phyloP scores from a whole-genome alignment of 176 grass and related monocot genomes.

The Musa troglodytarum region DNA sequence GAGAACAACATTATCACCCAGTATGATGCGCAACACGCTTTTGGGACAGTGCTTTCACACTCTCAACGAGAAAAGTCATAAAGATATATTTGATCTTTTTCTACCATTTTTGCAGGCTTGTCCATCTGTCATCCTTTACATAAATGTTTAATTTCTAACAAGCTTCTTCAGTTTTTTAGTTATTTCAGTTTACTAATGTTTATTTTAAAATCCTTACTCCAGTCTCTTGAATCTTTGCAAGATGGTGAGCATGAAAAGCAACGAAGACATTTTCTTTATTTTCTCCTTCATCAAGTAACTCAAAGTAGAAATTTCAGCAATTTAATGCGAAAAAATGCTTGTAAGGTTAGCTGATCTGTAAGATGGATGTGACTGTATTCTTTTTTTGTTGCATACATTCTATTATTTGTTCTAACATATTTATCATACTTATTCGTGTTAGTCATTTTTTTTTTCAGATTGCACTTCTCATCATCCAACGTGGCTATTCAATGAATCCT shows the following conservation, averaged over 20 bases:
- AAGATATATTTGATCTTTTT: slow-evolving; percentile 98
- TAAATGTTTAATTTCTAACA: not conserved
- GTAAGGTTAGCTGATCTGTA: slow-evolving; percentile 44
- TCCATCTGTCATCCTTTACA: slow-evolving; percentile 18
- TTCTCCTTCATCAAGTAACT: slow-evolving; percentile 96
- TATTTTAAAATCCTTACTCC: slow-evolving; percentile 24
- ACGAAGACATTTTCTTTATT: slow-evolving; percentile 94
- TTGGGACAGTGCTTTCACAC: slow-evolving; percentile 97
- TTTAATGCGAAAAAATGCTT: slow-evolving; percentile 76
- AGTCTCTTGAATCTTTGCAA: slow-evolving; percentile 95
- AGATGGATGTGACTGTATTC: not conserved
- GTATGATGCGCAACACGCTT: slow-evolving; percentile 91
- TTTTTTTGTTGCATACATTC: not conserved
- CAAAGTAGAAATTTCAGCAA: slow-evolving; percentile 88
- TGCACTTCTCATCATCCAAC: slow-evolving; percentile 87
- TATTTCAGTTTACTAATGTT: slow-evolving; percentile 17
- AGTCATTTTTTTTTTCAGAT: slow-evolving; percentile 41
- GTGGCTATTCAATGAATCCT: slow-evolving; percentile 90
- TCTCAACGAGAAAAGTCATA: slow-evolving; percentile 92
- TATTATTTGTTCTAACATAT: not conserved
- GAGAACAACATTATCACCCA: slow-evolving; percentile 83
- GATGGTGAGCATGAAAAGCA: slow-evolving; percentile 97
- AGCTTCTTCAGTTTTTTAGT: not conserved
- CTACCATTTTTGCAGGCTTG: slow-evolving; percentile 89
- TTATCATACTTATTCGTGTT: not conserved